Evolutionary conservation across 345 rosid species (phyloP).

Genomic region (Fremontodendron californicum): DNA sequence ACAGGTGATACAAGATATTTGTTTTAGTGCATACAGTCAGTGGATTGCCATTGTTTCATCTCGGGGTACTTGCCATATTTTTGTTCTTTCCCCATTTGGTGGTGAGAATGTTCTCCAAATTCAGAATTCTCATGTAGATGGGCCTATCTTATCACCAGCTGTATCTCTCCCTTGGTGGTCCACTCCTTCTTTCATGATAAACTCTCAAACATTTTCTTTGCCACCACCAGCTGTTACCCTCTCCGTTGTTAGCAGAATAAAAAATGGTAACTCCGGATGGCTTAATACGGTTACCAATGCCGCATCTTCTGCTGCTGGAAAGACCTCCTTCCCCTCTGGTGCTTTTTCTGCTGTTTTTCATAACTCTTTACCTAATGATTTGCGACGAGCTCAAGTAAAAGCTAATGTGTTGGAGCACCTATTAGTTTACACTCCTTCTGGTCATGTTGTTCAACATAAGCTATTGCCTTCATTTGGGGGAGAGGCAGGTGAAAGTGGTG

Average conservation of each 20-base stretch:
- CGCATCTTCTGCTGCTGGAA: slow-evolving; percentile 71
- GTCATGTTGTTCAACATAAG: slow-evolving; percentile 90
- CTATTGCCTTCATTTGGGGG: slow-evolving; percentile 65
- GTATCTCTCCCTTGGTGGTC: slow-evolving; percentile 94
- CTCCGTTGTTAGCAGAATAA: slow-evolving; percentile 88
- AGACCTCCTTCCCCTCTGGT: slow-evolving; percentile 72
- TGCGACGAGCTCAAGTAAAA: slow-evolving; percentile 39
- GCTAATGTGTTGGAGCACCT: slow-evolving; percentile 64
- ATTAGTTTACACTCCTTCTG: slow-evolving; percentile 81
- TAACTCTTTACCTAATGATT: slow-evolving; percentile 46
- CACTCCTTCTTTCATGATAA: slow-evolving; percentile 54
- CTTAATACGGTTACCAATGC: slow-evolving; percentile 70
- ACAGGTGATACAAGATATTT: slow-evolving; percentile 93
- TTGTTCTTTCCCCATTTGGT: slow-evolving; percentile 87
- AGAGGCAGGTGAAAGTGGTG: slow-evolving; percentile 51
- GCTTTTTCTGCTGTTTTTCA: slow-evolving; percentile 81
- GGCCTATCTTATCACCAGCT: slow-evolving; percentile 67
- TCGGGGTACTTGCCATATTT: slow-evolving; percentile 90
- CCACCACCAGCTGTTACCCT: slow-evolving; percentile 71
- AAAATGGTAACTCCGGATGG: slow-evolving; percentile 64
- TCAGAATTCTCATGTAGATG: slow-evolving; percentile 60
- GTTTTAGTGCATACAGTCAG: slow-evolving; percentile 88
- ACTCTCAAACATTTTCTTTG: slow-evolving; percentile 47
- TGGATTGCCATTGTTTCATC: slow-evolving; percentile 94
- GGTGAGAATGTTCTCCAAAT: slow-evolving; percentile 88